Percentiles rank a stretch among this genome's conserved stretches.
Conservation (phyloP, 2,329 filamentous ascomycete species). For the Sporothrix brunneoviolacea region DNA sequence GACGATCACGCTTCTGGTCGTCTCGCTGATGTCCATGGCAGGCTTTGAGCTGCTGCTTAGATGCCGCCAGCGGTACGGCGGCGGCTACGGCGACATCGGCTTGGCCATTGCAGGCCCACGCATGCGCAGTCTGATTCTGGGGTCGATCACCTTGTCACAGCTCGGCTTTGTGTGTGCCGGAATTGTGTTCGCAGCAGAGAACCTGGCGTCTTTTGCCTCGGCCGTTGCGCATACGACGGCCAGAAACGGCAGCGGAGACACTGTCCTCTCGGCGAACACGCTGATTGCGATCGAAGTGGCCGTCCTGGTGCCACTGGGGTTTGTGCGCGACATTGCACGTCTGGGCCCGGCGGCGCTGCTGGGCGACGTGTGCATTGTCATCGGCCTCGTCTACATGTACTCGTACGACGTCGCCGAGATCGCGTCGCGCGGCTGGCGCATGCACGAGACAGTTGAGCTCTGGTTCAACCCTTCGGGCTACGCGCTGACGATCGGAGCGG, state of each 20-base stretch:
- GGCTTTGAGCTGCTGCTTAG: constrained; percentile 67
- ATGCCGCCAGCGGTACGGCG: constrained; percentile 57
- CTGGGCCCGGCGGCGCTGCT: constrained; percentile 62
- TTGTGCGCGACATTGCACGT: constrained; percentile 70
- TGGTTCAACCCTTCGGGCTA: constrained; percentile 62
- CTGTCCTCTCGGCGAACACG: constrained; percentile 45
- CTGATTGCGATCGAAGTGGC: constrained; percentile 62
- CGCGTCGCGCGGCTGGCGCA: constrained; percentile 39
- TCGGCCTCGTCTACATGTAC: constrained; percentile 68
- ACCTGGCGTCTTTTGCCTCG: constrained; percentile 59
- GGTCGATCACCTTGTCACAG: constrained; percentile 66
- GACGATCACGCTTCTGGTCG: constrained; percentile 57
- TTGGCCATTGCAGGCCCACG: constrained; percentile 55
- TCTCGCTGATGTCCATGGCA: constrained; percentile 60
- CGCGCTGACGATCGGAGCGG: constrained; percentile 64
- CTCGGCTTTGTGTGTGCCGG: constrained; percentile 73
- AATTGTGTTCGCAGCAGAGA: constrained; percentile 71
- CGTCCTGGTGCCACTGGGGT: constrained; percentile 57
- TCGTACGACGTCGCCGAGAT: constrained; percentile 59
- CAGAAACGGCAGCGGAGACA: constrained; percentile 27
- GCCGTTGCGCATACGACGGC: constrained; percentile 42
- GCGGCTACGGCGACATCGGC: constrained; percentile 72
- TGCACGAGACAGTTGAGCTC: constrained; percentile 54
- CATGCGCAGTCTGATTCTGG: constrained; percentile 60
- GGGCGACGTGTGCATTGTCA: constrained; percentile 64